Conservation (phyloP, 805 yeast genomes). For the Brettanomyces nanus region DNA sequence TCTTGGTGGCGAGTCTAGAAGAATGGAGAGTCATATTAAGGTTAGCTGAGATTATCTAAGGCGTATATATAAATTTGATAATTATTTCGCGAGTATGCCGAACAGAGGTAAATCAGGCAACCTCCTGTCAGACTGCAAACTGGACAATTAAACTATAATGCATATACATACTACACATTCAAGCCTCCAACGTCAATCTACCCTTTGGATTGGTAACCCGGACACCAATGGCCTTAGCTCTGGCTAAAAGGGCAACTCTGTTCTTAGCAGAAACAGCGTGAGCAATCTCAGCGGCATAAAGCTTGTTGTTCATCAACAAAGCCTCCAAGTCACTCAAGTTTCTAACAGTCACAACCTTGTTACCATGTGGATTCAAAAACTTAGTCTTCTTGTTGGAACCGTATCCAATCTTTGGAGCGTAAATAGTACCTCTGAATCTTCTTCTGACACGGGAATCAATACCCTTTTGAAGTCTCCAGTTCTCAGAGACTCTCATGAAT, state of each 20-base stretch:
- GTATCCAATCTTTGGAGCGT: slow-evolving; percentile 99
- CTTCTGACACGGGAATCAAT: slow-evolving; percentile 99
- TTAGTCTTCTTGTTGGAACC: slow-evolving; percentile 99
- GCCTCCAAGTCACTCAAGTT: slow-evolving; percentile 92
- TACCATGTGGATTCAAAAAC: slow-evolving; percentile 94
- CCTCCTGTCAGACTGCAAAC: no score
- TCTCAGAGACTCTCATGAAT: slow-evolving; percentile 95
- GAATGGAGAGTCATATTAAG: no score
- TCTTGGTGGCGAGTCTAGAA: no score
- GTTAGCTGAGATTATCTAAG: no score
- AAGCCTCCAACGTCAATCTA: slow-evolving; percentile 97
- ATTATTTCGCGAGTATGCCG: no score
- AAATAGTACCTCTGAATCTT: slow-evolving; percentile 98
- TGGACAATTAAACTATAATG: no score
- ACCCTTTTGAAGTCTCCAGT: slow-evolving; percentile 99
- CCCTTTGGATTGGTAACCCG: slow-evolving; percentile 99
- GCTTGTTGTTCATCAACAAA: slow-evolving; percentile 92
- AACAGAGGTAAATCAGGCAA: no score
- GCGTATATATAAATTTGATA: no score
- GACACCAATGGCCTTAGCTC: slow-evolving; percentile 97
- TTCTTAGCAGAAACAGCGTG: slow-evolving; percentile 97
- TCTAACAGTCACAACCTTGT: slow-evolving; percentile 91
- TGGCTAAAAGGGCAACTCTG: slow-evolving; percentile 93
- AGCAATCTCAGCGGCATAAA: slow-evolving; percentile 99
- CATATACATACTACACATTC: no score